These are phyloP conservation scores for Sclerotinia borealis DNA, from an alignment of 2,329 filamentous ascomycete species.

Conservation along the genomic window DNA sequence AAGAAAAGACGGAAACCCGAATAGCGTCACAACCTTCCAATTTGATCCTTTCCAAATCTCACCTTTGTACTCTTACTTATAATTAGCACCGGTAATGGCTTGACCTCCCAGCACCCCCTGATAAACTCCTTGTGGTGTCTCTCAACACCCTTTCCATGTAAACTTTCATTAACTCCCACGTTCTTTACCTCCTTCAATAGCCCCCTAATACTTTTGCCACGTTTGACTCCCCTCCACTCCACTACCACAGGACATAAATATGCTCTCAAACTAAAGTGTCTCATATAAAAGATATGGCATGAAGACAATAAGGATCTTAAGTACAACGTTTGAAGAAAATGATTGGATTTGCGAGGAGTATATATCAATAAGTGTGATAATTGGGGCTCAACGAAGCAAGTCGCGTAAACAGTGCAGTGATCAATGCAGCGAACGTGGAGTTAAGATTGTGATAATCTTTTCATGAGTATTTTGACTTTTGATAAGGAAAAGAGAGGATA, in stretches of 20 bases:
- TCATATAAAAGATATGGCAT: background rate
- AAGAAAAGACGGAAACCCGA: background rate
- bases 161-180: slow-evolving; percentile 8
- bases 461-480: no score
- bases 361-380: no score
- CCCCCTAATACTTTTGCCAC: background rate
- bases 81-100: slow-evolving; percentile 13
- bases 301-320: no score
- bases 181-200: slow-evolving; percentile 13
- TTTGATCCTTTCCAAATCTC: slow-evolving; percentile 15
- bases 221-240: background rate
- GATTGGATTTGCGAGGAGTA: no score
- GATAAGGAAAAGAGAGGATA: no score
- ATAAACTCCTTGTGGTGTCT: slow-evolving; percentile 15
- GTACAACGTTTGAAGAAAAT: no score
- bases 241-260: background rate
- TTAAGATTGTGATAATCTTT: no score
- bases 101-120: slow-evolving; percentile 6
- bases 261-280: background rate
- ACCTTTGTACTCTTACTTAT: slow-evolving; percentile 10
- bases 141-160: slow-evolving; percentile 2
- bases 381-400: no score
- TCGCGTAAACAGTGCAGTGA: no score
- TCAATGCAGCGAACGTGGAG: no score
- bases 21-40: no score